Evolutionary conservation across 1,284 basidiomycete genomes (phyloP).

Genomic region (Amylostereum chailletii): DNA sequence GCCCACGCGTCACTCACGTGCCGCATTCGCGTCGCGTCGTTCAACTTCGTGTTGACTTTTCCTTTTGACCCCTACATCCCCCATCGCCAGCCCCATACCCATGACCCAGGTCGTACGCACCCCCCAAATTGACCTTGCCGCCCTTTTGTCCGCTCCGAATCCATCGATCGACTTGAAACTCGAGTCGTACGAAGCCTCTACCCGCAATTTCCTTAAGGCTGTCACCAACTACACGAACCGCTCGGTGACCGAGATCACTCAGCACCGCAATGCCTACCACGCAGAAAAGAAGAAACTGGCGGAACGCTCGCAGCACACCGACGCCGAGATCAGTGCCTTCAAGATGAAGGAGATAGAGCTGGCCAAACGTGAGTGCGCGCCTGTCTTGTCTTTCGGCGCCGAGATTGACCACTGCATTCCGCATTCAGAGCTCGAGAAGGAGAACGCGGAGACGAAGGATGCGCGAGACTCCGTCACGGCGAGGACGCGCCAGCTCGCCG

Average conservation of each 20-base stretch:
- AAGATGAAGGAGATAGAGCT: constrained; percentile 68
- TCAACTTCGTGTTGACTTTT: no score
- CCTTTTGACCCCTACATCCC: no score
- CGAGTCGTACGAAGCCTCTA: constrained; percentile 52
- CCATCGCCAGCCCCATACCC: not conserved
- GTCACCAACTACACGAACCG: constrained; percentile 61
- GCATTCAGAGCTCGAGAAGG: constrained; percentile 49
- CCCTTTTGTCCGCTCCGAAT: constrained; percentile 43
- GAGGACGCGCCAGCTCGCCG: constrained; percentile 53
- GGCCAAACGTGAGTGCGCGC: constrained; percentile 42
- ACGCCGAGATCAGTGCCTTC: constrained; percentile 60
- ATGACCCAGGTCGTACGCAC: constrained; percentile 36
- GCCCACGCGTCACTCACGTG: no score
- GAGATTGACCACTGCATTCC: not conserved
- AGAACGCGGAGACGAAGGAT: constrained; percentile 64
- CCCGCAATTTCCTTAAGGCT: constrained; percentile 60
- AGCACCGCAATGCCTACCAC: constrained; percentile 45
- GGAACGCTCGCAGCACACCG: constrained; percentile 48
- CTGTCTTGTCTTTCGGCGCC: not conserved
- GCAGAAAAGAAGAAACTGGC: constrained; percentile 48
- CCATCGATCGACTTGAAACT: constrained; percentile 61
- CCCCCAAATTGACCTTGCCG: constrained; percentile 53
- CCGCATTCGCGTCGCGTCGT: no score
- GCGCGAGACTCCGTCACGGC: constrained; percentile 52
- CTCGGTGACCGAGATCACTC: constrained; percentile 53